Evolutionary conservation across 73 alveolate species (phyloP).

Genomic region (Paramecium caudatum): DNA sequence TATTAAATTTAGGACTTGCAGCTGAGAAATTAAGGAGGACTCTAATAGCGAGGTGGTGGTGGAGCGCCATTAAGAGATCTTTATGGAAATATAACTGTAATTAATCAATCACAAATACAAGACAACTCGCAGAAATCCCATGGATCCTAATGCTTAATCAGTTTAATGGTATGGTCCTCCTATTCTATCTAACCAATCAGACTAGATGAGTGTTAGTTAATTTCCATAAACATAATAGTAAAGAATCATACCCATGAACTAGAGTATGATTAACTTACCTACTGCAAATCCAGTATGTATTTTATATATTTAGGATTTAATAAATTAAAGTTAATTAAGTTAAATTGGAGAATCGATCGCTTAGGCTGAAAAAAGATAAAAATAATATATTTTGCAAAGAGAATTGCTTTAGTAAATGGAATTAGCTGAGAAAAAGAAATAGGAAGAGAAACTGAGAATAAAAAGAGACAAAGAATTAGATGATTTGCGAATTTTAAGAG

Average conservation of each 20-base stretch:
- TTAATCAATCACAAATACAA: not conserved
- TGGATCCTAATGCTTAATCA: conserved; percentile 18
- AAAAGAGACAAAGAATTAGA: conserved; percentile 62
- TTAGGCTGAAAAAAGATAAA: conserved; percentile 17
- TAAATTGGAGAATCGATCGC: not conserved
- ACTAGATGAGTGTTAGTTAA: conserved; percentile 13
- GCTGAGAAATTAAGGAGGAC: not conserved
- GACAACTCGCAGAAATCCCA: conserved; percentile 43
- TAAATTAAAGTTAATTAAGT: conserved; percentile 10
- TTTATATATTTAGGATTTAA: not conserved
- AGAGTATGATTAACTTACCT: conserved; percentile 15
- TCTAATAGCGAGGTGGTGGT: conserved; percentile 55
- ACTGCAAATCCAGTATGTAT: not conserved
- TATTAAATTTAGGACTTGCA: not conserved
- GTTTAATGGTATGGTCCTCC: conserved; percentile 40
- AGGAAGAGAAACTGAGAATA: conserved; percentile 4
- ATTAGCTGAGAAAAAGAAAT: not conserved
- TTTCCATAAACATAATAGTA: not conserved
- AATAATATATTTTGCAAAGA: conserved; percentile 42
- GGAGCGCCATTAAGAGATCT: conserved; percentile 63
- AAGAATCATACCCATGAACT: not conserved
- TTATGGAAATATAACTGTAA: conserved; percentile 59
- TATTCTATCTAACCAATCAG: not conserved
- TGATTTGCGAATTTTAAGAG: conserved; percentile 34
- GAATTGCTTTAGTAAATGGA: conserved; percentile 36